Conservation (phyloP, 495 filamentous ascomycete genomes). For the Neurospora tetraspora region DNA sequence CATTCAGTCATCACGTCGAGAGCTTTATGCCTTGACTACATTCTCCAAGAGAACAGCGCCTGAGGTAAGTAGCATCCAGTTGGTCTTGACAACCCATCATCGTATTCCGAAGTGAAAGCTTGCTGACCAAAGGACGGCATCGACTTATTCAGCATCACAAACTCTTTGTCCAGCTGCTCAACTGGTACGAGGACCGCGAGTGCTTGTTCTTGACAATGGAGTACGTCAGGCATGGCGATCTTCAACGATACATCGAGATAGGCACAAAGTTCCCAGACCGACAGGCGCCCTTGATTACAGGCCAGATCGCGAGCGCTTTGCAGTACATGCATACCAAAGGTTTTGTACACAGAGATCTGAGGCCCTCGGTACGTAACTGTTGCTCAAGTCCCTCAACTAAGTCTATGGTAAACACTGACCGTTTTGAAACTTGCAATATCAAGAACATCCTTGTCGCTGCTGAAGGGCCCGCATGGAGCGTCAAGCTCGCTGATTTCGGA, state of each 20-base stretch:
- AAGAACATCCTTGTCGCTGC: constrained; percentile 16
- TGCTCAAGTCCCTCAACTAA: not conserved
- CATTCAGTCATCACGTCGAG: not conserved
- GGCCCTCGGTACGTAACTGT: constrained; percentile 20
- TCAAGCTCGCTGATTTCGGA: constrained; percentile 46
- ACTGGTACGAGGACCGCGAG: constrained; percentile 28
- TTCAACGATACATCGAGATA: constrained; percentile 13
- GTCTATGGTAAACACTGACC: not conserved
- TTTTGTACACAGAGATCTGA: constrained; percentile 43
- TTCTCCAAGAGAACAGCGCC: not conserved
- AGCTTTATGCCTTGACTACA: not conserved
- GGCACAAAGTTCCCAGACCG: constrained; percentile 13
- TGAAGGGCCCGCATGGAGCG: constrained; percentile 23
- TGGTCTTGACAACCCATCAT: too few species aligned
- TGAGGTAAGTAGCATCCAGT: not conserved
- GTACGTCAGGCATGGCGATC: constrained; percentile 24
- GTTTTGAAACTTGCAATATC: not conserved
- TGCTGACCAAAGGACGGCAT: not conserved
- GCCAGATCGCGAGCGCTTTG: constrained; percentile 38
- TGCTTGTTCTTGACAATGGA: constrained; percentile 35
- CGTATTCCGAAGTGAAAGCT: too few species aligned
- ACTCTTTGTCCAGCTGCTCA: constrained; percentile 23
- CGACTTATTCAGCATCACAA: constrained; percentile 2
- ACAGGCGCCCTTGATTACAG: constrained; percentile 25
- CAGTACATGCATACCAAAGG: constrained; percentile 36